A percentile compares a stretch with the other conserved stretches of the same genome.
phyloP scores from a whole-genome alignment of 805 yeast species.

The Ogataea methanolica region DNA sequence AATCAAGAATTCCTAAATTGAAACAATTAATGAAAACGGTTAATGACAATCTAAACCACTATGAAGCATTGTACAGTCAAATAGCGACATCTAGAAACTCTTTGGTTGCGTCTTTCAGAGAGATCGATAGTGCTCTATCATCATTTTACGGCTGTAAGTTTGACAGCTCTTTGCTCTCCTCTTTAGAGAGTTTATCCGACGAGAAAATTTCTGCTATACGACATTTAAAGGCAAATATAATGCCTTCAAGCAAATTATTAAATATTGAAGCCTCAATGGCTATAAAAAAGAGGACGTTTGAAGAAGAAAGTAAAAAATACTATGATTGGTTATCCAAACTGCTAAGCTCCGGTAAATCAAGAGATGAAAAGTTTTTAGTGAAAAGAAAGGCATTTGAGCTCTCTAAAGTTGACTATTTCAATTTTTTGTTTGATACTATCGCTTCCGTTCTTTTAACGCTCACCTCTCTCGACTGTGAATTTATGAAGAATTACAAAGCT shows the following conservation, averaged over 20 bases:
- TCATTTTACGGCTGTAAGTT: conserved; percentile 13
- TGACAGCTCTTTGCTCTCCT: conserved; percentile 6
- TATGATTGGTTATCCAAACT: conserved; percentile 33
- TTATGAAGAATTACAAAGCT: conserved; percentile 6
- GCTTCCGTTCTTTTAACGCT: conserved; percentile 14
- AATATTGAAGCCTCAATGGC: conserved; percentile 13
- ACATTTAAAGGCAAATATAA: conserved; percentile 10
- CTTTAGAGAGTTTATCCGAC: conserved; percentile 13
- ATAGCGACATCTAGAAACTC: conserved; percentile 9
- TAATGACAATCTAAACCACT: conserved; percentile 10
- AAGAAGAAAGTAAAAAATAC: conserved; percentile 33
- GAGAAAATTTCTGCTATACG: conserved; percentile 14
- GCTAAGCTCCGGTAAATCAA: conserved; percentile 29
- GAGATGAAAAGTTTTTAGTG: conserved; percentile 29
- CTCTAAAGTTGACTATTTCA: conserved; percentile 28
- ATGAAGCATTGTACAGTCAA: conserved; percentile 20
- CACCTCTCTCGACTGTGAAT: conserved; percentile 10
- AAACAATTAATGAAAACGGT: conserved; percentile 13
- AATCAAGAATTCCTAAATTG: conserved; percentile 19
- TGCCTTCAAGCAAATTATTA: conserved; percentile 6
- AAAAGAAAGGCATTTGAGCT: conserved; percentile 28
- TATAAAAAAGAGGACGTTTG: conserved; percentile 25
- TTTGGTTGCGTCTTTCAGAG: conserved; percentile 8
- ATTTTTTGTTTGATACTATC: conserved; percentile 25
- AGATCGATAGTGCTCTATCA: conserved; percentile 9